Conservation (phyloP, 805 yeast species). For the Cyberlindnera mississippiensis region DNA sequence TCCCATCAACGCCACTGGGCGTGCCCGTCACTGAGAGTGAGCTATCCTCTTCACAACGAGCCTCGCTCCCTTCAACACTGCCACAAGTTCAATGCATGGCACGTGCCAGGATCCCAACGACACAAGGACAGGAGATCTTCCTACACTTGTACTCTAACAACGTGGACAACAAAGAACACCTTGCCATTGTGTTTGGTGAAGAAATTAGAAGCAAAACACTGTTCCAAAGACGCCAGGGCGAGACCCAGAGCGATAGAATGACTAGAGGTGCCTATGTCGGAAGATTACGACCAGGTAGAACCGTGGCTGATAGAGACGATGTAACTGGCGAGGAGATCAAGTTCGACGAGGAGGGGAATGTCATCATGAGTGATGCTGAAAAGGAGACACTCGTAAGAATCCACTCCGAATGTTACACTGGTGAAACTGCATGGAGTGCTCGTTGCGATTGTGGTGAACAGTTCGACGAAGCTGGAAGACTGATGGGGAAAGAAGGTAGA, state of each 20-base stretch:
- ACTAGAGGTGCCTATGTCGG: constrained; percentile 98
- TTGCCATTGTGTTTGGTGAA: constrained; percentile 96
- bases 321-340: constrained; percentile 33
- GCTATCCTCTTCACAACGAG: constrained; percentile 27
- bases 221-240: constrained; percentile 57
- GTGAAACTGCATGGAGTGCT: constrained; percentile 99
- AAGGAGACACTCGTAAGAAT: constrained; percentile 73
- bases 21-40: constrained; percentile 23
- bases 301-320: constrained; percentile 59
- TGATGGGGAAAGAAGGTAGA: constrained; percentile 82
- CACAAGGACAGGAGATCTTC: constrained; percentile 90
- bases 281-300: constrained; percentile 81
- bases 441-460: constrained; percentile 99
- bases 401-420: constrained; percentile 97
- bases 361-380: constrained; percentile 25
- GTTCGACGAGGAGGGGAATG: constrained; percentile 39
- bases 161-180: constrained; percentile 86
- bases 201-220: constrained; percentile 76
- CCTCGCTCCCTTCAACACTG: constrained; percentile 47
- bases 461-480: constrained; percentile 93
- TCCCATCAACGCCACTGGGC: constrained; percentile 27
- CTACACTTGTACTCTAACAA: constrained; percentile 85
- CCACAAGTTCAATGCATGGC: constrained; percentile 87
- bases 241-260: constrained; percentile 90
- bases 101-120: constrained; percentile 94